Base-by-base conservation (phyloP, 139 green algal genomes). In the Closterium sp. region DNA sequence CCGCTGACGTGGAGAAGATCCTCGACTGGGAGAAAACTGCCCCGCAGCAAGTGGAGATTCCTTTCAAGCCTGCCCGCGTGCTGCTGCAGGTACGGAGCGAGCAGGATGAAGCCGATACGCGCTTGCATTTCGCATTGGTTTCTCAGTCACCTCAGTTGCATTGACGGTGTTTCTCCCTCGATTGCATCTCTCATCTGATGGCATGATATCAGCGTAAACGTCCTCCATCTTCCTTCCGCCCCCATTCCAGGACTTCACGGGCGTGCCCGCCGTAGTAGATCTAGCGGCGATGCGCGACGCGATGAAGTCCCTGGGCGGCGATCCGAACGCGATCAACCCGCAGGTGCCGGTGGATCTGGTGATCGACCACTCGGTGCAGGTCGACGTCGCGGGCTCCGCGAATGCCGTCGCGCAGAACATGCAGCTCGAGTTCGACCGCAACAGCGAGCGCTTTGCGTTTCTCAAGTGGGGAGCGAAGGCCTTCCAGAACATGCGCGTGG, bases 401-500 rank as follows among this genome's bases (percentile, higher is more conserved):
- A 89, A 93, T 27, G 94, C 94, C 6, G 73, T 96, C 17, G n/a
- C 89, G 50, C 89, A 90, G 30, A 96, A 96, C 91, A 92, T 94
- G 91, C 85, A 92, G 88, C 50, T 96, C 9, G 94, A 96, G 91
- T 96, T 95, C 31, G 86, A 93, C 31, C 91, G 94, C 45, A 96
- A 96, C 94, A 84, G 89, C 38, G 94, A 96, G 91, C 94, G 94
- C n/a, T 96, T 95, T 90, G 91, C 93, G 50, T 96, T 96, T 84
- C 87, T 96, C 11, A 95, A 95, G 45, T 96, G 94, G 94, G 94
- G 94, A 24, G 91, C 94, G 10, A 96, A 96, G 91, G 94, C 94
- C 3, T 96, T 96, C 91, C 42, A 92, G 34, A 96, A 96, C 94
- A 96, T 96, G 95, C 89, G 95, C 13, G 94, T 96, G n/a, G 94